Base-by-base conservation (phyloP, 106 monocot species). In the Dioscorea alata region DNA sequence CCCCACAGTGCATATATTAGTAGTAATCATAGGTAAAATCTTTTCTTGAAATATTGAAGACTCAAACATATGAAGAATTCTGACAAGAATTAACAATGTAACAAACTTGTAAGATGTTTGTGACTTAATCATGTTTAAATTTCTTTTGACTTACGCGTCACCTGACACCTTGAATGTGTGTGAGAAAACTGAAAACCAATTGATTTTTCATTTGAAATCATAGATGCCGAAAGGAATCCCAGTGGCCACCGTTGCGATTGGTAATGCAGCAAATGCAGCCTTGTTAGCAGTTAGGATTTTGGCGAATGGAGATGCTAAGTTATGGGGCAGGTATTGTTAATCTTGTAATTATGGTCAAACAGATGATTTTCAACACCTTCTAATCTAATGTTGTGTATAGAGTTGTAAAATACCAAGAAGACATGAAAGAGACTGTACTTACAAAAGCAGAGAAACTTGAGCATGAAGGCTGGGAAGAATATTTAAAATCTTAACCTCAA, bases 151-250 rank as follows among this genome's bases (percentile, higher is more conserved):
- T 28, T 28, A 28, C 28, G 28, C 28, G 1, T 28, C 28, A 28
- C 28, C 28, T 28, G 28, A 28, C 28, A 28, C 1, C 28, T 28
- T 28, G 28, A 28, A 28, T 28, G 28, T 28, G 28, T 33, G 50
- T 71, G 18, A 13, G n/a, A 16, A 5, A 16, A 56, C 16, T 56
- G 13, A 53, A 64, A 33, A 20, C 33, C 16, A 64, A 19, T 49
- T 7, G 23, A 15, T 13, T 19, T 61, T 59, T 64, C 73, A 28
- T 72, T 10, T 18, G 12, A 61, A 48, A 67, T 33, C 66, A 49
- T 61, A 92, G 95, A 96, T 96, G 95, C 95, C 95, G 50, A 91
- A 88, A 79, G 95, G 95, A 57, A 74, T 96, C 23, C 95, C 95
- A 34, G 95, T 96, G 60, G 95, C 88, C 21, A 96, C 91, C 54